Evolutionary conservation across 345 rosid species (phyloP).

Genomic region (Hypericum androsaemum): DNA sequence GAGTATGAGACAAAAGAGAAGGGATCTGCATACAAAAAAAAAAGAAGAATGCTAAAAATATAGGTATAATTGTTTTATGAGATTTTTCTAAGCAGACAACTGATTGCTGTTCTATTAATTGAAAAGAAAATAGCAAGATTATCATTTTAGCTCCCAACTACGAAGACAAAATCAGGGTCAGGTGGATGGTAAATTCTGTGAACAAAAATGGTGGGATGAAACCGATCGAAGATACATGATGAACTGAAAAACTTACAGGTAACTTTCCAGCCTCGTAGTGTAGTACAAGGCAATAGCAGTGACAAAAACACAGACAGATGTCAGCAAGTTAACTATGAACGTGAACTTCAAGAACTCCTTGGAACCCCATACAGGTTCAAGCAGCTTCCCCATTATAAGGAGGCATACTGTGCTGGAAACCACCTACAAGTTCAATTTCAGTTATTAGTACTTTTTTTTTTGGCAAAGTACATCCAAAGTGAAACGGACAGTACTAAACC

Average conservation of each 20-base stretch:
- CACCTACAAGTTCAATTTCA: constrained; percentile 33
- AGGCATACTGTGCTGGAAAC: constrained; percentile 65
- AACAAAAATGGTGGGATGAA: constrained; percentile 2
- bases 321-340: constrained; percentile 67
- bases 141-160: no score
- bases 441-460: constrained; percentile 9
- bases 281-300: constrained; percentile 89
- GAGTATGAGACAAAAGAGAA: no score
- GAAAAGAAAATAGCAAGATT: no score
- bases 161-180: no score
- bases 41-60: background rate
- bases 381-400: constrained; percentile 83
- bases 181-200: no score
- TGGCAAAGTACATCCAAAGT: background rate
- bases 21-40: background rate
- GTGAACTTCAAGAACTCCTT: constrained; percentile 94
- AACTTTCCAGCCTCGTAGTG: constrained; percentile 55
- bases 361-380: constrained; percentile 95
- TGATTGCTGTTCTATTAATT: no score
- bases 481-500: background rate
- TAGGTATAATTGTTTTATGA: background rate
- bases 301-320: constrained; percentile 68
- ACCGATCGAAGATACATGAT: background rate
- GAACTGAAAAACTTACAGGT: constrained; percentile 56
- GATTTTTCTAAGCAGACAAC: no score